Evolutionary conservation across 306 rosid genomes (phyloP), one percentile per base, ranked within the genome.

Genomic region (Trifolium repens): DNA sequence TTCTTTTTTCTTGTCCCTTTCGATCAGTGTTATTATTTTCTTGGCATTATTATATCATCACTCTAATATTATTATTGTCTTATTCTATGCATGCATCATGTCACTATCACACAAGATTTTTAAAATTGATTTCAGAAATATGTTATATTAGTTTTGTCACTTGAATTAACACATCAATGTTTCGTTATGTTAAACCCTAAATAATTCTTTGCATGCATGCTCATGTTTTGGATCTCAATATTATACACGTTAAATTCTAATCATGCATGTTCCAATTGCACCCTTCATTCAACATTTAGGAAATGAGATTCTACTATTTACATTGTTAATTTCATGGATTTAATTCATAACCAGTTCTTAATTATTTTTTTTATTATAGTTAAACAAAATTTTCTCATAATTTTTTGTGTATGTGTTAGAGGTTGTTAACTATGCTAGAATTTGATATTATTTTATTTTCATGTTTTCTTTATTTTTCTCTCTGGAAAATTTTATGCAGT

Each of bases 61-160:
- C 26, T 34, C 32, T 30, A 32, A 50, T 61, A 22, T 22, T 22
- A 22, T 22, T 22, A 22, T 22, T 22, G 14, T 24, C 27, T 35
- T 44, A 37, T 65, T 60, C 54, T 71, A 80, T 47, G 53, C 53
- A 47, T 47, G 58, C 58, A 52, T 7, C 9, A 49, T 49, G 3
- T 15, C 54, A 49, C 54, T 49, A 49, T 49, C 52, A 46, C n/a
- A 46, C 52, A 6, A 46, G 4, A 16, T 4, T 10, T 46, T 46
- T 4, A 13, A 12, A 46, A 4, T 13, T 46, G 14, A 46, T 46
- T 46, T 46, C 52, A 46, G 2, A 13, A 13, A 46, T 14, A 4
- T 46, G 52, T 46, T 5, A 4, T 46, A 2, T 30, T 30, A 3
- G 32, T 3, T 27, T 27, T 27, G 24, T 22, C 1, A 1, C 24